Base-by-base conservation (phyloP, 768 basidiomycete genomes). In the Hypholoma fasciculare region DNA sequence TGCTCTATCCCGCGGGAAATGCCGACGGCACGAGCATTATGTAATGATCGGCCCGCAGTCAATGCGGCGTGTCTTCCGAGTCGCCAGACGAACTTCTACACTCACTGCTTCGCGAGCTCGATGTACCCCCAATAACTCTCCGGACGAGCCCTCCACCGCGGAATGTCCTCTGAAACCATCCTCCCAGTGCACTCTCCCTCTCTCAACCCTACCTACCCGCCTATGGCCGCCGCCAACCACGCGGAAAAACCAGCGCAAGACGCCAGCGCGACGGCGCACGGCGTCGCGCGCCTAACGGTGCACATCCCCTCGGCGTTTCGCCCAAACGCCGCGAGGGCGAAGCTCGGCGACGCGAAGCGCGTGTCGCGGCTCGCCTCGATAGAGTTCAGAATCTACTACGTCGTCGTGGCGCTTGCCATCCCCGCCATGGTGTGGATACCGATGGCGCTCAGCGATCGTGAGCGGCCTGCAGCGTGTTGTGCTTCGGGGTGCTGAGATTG, bases 321-420 rank as follows among this genome's bases (percentile, higher is more conserved):
- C 49, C 48, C 60, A 36, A 54, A 54, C 16, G 50, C 52, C 11
- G 39, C 47, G 17, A 48, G 26, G 19, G 47, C 34, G 2, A 14
- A 14, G 48, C 17, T 4, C 14, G 19, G 47, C 19, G 12, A 8
- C 20, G 11, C 7, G 26, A 34, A n/a, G 51, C 23, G 23, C 23
- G 23, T 23, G 23, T 23, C 23, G 23, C 23, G 46, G 11, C 7
- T 76, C 78, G 2, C 64, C 90, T 20, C 75, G 91, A 73, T 98
- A 96, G 97, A 98, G 69, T 98, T 96, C 74, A 77, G 82, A 61
- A 63, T 88, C 40, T 98, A 98, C 72, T 86, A 78, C 60, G 60
- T 85, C 34, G 76, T 87, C 2, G 82, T 86, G 12, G 67, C 76
- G 13, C 51, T 88, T 19, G 86, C 82, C 7, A 72, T 98, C 30